These are phyloP conservation scores for Xylaria sp. DNA, from an alignment of 2,329 filamentous ascomycete species.

Conservation along the genomic window DNA sequence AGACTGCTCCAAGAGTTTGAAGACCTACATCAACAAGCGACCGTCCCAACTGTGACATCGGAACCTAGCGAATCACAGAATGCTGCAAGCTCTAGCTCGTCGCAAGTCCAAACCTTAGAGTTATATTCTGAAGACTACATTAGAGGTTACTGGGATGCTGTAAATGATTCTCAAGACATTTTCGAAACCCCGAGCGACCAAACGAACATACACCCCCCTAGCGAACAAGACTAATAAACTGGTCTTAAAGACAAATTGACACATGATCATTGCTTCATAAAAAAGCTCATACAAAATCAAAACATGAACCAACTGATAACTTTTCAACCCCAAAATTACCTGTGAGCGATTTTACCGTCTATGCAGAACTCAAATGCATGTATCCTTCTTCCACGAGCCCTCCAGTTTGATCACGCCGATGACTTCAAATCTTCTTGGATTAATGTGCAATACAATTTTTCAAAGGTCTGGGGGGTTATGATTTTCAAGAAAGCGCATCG, in stretches of 20 bases:
- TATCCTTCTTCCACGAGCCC: neutral
- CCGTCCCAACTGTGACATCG: neutral
- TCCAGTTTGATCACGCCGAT: neutral
- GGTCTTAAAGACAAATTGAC: neutral
- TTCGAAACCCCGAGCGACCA: slow-evolving; percentile 15
- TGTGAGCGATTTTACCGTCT: neutral
- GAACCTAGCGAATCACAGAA: neutral
- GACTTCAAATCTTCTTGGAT: neutral
- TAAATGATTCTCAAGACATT: slow-evolving; percentile 17
- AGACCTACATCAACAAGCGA: neutral
- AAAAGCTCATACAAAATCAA: neutral
- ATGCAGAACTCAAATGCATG: neutral
- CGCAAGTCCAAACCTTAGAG: neutral
- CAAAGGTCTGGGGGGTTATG: neutral
- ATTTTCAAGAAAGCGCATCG: neutral
- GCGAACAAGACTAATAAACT: neutral
- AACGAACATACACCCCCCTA: neutral
- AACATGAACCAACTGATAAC: neutral
- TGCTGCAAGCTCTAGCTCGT: slow-evolving; percentile 9
- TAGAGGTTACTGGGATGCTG: neutral
- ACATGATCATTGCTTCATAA: neutral
- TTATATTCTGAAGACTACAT: neutral
- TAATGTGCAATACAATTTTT: neutral
- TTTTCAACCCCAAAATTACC: neutral
- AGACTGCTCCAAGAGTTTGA: slow-evolving; percentile 27